Evolutionary conservation across 164 flowering plant genomes (phyloP), one percentile per base, ranked within the genome.

Genomic region (Aristolochia californica): DNA sequence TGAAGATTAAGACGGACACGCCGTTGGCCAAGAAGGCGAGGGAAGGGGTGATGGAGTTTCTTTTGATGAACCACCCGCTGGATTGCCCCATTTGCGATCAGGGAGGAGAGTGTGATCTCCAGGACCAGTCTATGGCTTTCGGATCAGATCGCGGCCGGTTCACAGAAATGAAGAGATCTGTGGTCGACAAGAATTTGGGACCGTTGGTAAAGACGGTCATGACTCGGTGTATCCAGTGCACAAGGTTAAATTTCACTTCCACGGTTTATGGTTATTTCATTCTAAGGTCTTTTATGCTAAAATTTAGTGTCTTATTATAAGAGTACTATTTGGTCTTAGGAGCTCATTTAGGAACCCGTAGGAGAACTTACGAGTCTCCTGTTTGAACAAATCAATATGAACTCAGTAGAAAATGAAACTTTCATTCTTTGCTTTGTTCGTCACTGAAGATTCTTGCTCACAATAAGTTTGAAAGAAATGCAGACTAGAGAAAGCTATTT

Each of bases 11-110:
- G 82, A 94, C 99, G 0, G 87, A 84, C 63, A 90, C 97, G 13
- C 97, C 97, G 0, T 18, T 94, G 38, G 99, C 97, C 0, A 90
- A 94, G 76, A 90, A 90, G 75, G 99, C 97, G 18, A 63, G 99
- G 12, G 97, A 94, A 71, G 99, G 99, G 26, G 99, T 94, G 63
- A 94, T 90, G 99, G 97, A 94, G 73, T 94, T 94, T 73, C 72
- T 94, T 70, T 67, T 94, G 63, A 94, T 94, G 99, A 94, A 90
- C 69, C 99, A 94, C 68, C 99, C 99, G 1, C 54, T 94, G 67
- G 99, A 94, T 74, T 94, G 99, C 66, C 97, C 99, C 45, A 94
- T 94, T 66, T 94, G 99, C 71, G 97, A 94, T 72, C 99, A 94
- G 70, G 99, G 99, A 57, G 99, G 99, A 64, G 97, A 94, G 63